Conservation (phyloP, 306 rosid species). For the Quillaja saponaria region DNA sequence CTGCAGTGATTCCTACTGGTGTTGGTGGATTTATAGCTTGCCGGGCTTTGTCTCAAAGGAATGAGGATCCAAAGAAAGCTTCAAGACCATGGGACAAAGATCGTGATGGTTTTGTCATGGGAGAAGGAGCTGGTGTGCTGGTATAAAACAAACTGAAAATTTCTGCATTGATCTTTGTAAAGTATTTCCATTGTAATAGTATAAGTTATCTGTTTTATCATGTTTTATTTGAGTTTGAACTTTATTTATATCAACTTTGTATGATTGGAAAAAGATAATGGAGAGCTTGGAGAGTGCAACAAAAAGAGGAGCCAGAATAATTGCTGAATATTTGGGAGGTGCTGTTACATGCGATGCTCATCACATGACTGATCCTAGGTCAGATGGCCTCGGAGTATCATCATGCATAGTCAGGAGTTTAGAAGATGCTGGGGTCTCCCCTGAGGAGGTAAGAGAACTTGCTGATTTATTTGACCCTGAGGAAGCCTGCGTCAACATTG, state of each 20-base stretch:
- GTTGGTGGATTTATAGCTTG: constrained; percentile 73
- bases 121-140: constrained; percentile 78
- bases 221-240: background rate
- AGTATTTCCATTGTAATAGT: background rate
- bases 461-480: background rate
- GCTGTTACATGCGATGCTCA: constrained; percentile 72
- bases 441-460: constrained; percentile 57
- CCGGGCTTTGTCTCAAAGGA: constrained; percentile 73
- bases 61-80: constrained; percentile 61
- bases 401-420: constrained; percentile 63
- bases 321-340: constrained; percentile 77
- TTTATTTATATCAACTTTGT: background rate
- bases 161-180: background rate
- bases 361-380: constrained; percentile 72
- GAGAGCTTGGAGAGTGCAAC: constrained; percentile 75
- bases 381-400: constrained; percentile 75
- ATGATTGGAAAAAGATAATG: constrained; percentile 43
- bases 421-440: constrained; percentile 65
- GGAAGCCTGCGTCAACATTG: background rate
- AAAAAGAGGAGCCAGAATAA: constrained; percentile 58
- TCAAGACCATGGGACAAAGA: constrained; percentile 77
- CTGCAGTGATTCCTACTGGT: constrained; percentile 53
- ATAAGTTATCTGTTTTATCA: constrained; percentile 3
- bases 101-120: constrained; percentile 77
- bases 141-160: constrained; percentile 25